phyloP scores from a whole-genome alignment of 148 eudicot species.

The Cornus suecica region DNA sequence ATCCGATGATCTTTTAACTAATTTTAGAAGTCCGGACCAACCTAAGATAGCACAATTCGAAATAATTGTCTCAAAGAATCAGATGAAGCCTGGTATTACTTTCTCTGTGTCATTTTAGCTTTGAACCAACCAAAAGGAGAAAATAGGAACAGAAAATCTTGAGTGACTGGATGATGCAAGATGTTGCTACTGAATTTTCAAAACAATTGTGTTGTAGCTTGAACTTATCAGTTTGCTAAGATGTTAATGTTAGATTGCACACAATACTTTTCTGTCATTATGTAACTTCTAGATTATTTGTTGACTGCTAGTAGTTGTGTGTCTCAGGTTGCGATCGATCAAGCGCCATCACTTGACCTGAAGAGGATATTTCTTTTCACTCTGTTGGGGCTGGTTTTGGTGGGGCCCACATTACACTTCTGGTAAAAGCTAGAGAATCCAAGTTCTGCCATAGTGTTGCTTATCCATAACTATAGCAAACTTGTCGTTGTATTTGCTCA shows the following conservation, averaged over 20 bases:
- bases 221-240: not conserved
- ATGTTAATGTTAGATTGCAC: not conserved
- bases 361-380: slow-evolving; percentile 70
- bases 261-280: not conserved
- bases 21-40: not conserved
- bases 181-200: no score
- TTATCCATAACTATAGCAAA: not conserved
- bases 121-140: no score
- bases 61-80: not conserved
- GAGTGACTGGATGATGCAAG: no score
- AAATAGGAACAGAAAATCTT: no score
- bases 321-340: slow-evolving; percentile 67
- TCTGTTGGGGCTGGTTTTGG: slow-evolving; percentile 73
- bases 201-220: not conserved
- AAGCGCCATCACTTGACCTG: slow-evolving; percentile 64
- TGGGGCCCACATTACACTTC: slow-evolving; percentile 91
- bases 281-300: not conserved
- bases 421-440: slow-evolving; percentile 50
- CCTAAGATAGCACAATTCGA: not conserved
- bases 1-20: not conserved
- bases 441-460: not conserved
- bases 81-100: not conserved
- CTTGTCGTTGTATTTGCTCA: not conserved
- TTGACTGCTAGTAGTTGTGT: slow-evolving; percentile 13
- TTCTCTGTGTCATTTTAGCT: not conserved